Percentiles rank a stretch among this genome's conserved stretches.
phyloP scores from a whole-genome alignment of 371 early-diverging fungal genomes.

The Syncephalis plumigaleata region DNA sequence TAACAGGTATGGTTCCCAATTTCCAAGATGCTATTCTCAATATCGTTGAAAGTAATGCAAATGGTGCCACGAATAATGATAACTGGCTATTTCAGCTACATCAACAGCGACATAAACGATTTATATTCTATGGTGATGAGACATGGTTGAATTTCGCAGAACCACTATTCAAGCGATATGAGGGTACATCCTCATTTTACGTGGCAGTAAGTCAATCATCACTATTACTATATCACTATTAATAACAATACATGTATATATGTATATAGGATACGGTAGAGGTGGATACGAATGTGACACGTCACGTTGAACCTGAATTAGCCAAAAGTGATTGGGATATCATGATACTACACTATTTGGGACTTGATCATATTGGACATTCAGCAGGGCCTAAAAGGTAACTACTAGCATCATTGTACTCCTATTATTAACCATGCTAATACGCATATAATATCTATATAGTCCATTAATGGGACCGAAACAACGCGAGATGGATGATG shows the following conservation, averaged over 20 bases:
- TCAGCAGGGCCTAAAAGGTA: constrained; percentile 59
- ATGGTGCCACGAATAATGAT: constrained; percentile 41
- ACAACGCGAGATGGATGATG: constrained; percentile 61
- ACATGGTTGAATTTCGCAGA: constrained; percentile 85
- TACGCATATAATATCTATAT: background rate
- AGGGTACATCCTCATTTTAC: constrained; percentile 67
- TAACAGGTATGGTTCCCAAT: constrained; percentile 12
- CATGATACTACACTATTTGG: constrained; percentile 79
- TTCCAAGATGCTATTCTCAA: constrained; percentile 55
- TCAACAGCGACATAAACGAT: constrained; percentile 23
- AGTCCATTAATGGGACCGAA: constrained; percentile 58
- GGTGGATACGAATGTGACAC: constrained; percentile 62
- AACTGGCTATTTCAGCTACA: constrained; percentile 55
- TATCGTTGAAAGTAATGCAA: constrained; percentile 69
- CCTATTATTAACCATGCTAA: background rate
- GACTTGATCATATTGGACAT: constrained; percentile 92
- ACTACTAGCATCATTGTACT: background rate
- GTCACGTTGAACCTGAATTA: constrained; percentile 49
- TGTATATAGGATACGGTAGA: constrained; percentile 48
- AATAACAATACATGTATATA: background rate
- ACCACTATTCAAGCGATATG: constrained; percentile 30
- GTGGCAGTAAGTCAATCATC: constrained; percentile 29
- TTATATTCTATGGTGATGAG: constrained; percentile 90
- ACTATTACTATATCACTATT: background rate
- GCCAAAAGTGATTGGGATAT: constrained; percentile 56